Percentiles rank a stretch among this genome's conserved stretches.
phyloP scores from a whole-genome alignment of 257 asterid genomes.

The Solanum verrucosum region DNA sequence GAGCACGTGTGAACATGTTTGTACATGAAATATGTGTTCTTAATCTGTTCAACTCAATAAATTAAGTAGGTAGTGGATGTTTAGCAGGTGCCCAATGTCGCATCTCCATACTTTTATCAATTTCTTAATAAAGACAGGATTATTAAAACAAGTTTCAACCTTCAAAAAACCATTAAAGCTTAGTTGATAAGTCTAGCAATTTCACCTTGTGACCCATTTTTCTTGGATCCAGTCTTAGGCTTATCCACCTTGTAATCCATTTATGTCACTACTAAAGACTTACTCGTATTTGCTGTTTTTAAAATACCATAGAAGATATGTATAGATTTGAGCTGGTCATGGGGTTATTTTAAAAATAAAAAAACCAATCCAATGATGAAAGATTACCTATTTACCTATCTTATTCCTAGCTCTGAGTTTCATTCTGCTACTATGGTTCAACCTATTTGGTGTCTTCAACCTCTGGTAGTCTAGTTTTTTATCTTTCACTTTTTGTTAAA shows the following conservation, averaged over 20 bases:
- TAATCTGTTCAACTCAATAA: not conserved
- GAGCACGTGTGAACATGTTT: not conserved
- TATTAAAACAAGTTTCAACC: not conserved
- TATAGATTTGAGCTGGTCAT: not conserved
- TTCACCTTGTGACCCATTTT: not conserved
- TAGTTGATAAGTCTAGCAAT: not conserved
- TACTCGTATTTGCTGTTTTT: not conserved
- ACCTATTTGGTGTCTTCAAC: not conserved
- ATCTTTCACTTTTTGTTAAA: not conserved
- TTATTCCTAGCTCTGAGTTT: not conserved
- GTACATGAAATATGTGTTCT: not conserved
- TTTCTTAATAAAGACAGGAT: not conserved
- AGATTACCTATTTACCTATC: not conserved
- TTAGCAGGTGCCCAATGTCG: not conserved
- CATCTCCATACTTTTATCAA: not conserved
- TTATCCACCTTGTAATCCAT: not conserved
- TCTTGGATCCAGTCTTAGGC: not conserved
- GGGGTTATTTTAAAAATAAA: not conserved
- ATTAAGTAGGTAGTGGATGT: not conserved
- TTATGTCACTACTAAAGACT: not conserved
- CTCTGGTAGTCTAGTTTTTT: not conserved
- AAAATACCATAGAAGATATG: not conserved
- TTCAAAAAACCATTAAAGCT: not conserved
- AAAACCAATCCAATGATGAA: not conserved
- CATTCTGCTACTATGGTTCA: not conserved